These are phyloP conservation scores for Penstemon eatonii DNA, from an alignment of 257 asterid genomes.

Conservation along the genomic window DNA sequence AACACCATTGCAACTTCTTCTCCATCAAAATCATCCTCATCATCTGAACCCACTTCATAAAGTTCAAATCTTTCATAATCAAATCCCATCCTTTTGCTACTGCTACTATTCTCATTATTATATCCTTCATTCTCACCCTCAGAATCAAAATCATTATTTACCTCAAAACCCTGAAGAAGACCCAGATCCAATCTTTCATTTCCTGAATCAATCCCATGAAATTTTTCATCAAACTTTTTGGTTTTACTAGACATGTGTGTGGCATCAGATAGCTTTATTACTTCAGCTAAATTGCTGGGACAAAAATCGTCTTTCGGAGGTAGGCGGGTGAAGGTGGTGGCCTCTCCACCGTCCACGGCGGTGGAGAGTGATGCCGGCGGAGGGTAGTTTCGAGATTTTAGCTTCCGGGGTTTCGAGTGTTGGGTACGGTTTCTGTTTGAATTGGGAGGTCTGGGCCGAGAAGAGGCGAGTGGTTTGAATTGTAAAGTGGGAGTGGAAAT, in stretches of 20 bases:
- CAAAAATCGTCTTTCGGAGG: constrained; percentile 80
- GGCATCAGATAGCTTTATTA: constrained; percentile 49
- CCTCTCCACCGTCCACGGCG: constrained; percentile 61
- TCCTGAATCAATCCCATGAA: constrained; percentile 18
- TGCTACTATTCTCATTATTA: constrained; percentile 8
- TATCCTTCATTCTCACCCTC: constrained; percentile 33
- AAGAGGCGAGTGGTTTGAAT: constrained; percentile 35
- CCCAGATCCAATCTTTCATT: constrained; percentile 26
- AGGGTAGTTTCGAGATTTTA: constrained; percentile 36
- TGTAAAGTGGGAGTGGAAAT: constrained; percentile 27
- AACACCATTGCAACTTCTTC: constrained; percentile 37
- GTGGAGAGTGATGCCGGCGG: constrained; percentile 38
- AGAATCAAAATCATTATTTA: constrained; percentile 23
- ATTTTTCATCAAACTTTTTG: constrained; percentile 18
- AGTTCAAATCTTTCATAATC: constrained; percentile 67
- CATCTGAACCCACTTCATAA: constrained; percentile 70
- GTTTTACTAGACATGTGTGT: constrained; percentile 21
- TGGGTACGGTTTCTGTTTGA: constrained; percentile 30
- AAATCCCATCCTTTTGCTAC: constrained; percentile 28
- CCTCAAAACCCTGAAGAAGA: constrained; percentile 6
- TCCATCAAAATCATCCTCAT: constrained; percentile 48
- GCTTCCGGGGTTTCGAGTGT: constrained; percentile 37
- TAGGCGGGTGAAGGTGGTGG: constrained; percentile 77
- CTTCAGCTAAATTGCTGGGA: constrained; percentile 37
- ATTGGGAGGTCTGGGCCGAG: constrained; percentile 34